These are phyloP conservation scores for Teratosphaeria nubilosa DNA, from an alignment of 2,329 filamentous ascomycete species.

Conservation along the genomic window DNA sequence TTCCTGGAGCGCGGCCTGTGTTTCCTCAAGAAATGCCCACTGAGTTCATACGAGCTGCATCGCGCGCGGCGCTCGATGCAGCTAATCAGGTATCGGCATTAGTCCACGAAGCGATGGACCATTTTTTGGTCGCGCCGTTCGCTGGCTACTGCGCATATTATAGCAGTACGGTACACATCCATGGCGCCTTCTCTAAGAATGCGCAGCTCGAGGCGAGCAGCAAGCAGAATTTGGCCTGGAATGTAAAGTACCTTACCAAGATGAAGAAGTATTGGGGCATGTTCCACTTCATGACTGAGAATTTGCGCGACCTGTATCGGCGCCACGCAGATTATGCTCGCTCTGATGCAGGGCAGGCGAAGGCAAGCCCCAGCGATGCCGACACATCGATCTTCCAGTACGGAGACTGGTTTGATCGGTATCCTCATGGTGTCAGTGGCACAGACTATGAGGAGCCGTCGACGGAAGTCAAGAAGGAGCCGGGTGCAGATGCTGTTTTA, in stretches of 20 bases:
- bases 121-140: conserved; percentile 80
- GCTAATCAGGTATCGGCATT: conserved; percentile 80
- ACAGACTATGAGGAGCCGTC: conserved; percentile 69
- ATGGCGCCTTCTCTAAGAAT: conserved; percentile 82
- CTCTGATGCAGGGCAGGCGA: conserved; percentile 39
- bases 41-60: conserved; percentile 65
- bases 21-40: conserved; percentile 59
- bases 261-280: conserved; percentile 99
- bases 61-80: conserved; percentile 66
- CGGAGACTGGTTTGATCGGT: conserved; percentile 93
- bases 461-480: conserved; percentile 58
- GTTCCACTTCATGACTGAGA: conserved; percentile 95
- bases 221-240: conserved; percentile 75
- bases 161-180: conserved; percentile 87
- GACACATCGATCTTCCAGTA: conserved; percentile 70
- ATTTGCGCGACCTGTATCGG: conserved; percentile 78
- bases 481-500: conserved; percentile 75
- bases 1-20: conserved; percentile 48
- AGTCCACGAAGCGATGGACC: conserved; percentile 67
- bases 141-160: conserved; percentile 91
- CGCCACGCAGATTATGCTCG: conserved; percentile 72
- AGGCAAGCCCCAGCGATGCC: conserved; percentile 23
- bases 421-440: conserved; percentile 81
- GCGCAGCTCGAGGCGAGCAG: conserved; percentile 62
- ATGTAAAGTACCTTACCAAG: conserved; percentile 80